Conservation (phyloP, 139 green algal genomes). For the Chlamydomonas asymmetrica region DNA sequence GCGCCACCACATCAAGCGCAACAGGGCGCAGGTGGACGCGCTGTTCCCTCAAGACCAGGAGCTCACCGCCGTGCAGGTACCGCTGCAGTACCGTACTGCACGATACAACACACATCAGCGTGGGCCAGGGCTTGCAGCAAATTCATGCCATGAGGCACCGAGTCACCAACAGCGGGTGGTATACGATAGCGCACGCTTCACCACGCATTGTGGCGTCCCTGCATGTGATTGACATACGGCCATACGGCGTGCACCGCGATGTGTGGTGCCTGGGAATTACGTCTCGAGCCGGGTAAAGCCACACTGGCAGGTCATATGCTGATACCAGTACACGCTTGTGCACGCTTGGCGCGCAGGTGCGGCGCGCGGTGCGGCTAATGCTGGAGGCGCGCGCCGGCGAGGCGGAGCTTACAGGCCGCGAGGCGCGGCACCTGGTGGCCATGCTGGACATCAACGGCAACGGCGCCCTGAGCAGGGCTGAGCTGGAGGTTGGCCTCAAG, state of each 20-base stretch:
- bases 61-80: conserved; percentile 34
- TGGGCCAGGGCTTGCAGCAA: too few species aligned
- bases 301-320: not conserved
- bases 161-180: too few species aligned
- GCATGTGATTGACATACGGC: too few species aligned
- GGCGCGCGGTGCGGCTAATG: conserved; percentile 17
- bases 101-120: too few species aligned
- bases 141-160: too few species aligned
- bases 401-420: conserved; percentile 33
- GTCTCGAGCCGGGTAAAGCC: not conserved
- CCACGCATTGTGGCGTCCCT: too few species aligned
- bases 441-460: conserved; percentile 38
- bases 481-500: conserved; percentile 37
- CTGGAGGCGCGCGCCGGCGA: conserved; percentile 27
- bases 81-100: too few species aligned
- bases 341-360: conserved; percentile 1
- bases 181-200: too few species aligned
- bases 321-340: not conserved
- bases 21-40: conserved; percentile 40
- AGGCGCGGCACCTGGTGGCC: conserved; percentile 27
- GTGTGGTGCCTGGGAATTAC: not conserved
- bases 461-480: conserved; percentile 15
- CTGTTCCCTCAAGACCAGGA: conserved; percentile 27
- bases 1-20: conserved; percentile 44
- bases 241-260: too few species aligned